phyloP scores from a whole-genome alignment of 768 basidiomycete genomes.

The Suillus plorans region DNA sequence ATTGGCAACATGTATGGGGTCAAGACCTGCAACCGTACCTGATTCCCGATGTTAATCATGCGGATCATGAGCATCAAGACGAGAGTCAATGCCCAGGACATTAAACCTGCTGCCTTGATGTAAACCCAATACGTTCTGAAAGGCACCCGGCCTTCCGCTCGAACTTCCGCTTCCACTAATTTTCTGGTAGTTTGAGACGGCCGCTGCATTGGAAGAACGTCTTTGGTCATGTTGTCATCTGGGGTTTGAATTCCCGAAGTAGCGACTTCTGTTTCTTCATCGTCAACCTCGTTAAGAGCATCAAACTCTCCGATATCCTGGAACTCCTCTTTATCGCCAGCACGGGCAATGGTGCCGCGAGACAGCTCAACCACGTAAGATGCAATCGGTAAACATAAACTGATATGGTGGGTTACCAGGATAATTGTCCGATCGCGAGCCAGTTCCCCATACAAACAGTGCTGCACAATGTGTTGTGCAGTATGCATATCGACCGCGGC shows the following conservation, averaged over 20 bases:
- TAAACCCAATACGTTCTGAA: conserved; percentile 61
- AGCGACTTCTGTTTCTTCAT: conserved; percentile 34
- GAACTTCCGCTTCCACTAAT: conserved; percentile 59
- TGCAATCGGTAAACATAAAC: conserved; percentile 66
- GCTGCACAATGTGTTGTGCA: conserved; percentile 62
- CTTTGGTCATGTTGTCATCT: conserved; percentile 37
- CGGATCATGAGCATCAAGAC: conserved; percentile 54
- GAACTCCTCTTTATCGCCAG: conserved; percentile 52
- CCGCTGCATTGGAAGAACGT: conserved; percentile 8
- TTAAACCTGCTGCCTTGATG: conserved; percentile 57
- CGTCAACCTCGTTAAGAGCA: conserved; percentile 46
- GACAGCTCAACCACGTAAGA: conserved; percentile 65
- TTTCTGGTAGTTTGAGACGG: conserved; percentile 39
- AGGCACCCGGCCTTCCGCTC: conserved; percentile 67
- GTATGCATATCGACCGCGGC: conserved; percentile 81
- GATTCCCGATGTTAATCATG: conserved; percentile 54
- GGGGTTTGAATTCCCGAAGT: conserved; percentile 16
- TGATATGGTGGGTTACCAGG: conserved; percentile 82
- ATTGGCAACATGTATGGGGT: conserved; percentile 2
- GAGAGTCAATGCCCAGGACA: conserved; percentile 55
- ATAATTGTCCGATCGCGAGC: conserved; percentile 69
- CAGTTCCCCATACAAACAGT: conserved; percentile 63
- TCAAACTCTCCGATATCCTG: conserved; percentile 42
- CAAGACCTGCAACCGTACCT: conserved; percentile 36
- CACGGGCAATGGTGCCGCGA: conserved; percentile 46